phyloP scores from a whole-genome alignment of 2,329 filamentous ascomycete species.

The Microdochium bolleyi region DNA sequence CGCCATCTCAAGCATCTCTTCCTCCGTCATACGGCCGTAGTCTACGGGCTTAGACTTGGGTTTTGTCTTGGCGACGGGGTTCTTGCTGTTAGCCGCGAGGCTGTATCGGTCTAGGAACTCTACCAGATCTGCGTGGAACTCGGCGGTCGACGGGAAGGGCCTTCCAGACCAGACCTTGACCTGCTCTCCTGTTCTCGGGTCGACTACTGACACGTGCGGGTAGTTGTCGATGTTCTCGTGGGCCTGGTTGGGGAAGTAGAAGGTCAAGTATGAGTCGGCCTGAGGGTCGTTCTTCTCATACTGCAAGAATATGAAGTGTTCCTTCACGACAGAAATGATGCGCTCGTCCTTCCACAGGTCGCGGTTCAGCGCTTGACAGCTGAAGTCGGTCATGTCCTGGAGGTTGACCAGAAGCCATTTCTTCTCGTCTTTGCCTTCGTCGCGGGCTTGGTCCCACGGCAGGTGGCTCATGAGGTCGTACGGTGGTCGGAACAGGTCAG shows the following conservation, averaged over 20 bases:
- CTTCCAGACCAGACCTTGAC: constrained; percentile 92
- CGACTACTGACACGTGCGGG: constrained; percentile 91
- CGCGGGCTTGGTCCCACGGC: constrained; percentile 76
- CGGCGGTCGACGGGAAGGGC: constrained; percentile 65
- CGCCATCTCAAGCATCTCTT: constrained; percentile 94
- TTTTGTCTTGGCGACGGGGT: constrained; percentile 78
- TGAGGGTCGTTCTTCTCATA: constrained; percentile 80
- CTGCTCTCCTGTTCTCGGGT: constrained; percentile 91
- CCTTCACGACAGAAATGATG: constrained; percentile 71
- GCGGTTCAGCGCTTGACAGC: constrained; percentile 87
- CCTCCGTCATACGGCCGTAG: constrained; percentile 85
- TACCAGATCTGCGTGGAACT: constrained; percentile 85
- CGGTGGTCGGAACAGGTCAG: constrained; percentile 86
- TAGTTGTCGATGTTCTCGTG: constrained; percentile 84
- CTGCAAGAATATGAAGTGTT: constrained; percentile 94
- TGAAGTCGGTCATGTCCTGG: constrained; percentile 87
- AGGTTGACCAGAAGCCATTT: constrained; percentile 97
- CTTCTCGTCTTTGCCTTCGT: constrained; percentile 76
- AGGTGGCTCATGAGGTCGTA: constrained; percentile 79
- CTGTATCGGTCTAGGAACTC: constrained; percentile 98
- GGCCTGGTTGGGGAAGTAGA: constrained; percentile 68
- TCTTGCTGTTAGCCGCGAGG: constrained; percentile 78
- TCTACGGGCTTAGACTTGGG: constrained; percentile 64
- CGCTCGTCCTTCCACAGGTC: constrained; percentile 90
- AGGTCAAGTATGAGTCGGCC: constrained; percentile 75